These are phyloP conservation scores for Anaeromyces robustus DNA, from an alignment of 192 early-diverging fungal genomes.

Conservation along the genomic window DNA sequence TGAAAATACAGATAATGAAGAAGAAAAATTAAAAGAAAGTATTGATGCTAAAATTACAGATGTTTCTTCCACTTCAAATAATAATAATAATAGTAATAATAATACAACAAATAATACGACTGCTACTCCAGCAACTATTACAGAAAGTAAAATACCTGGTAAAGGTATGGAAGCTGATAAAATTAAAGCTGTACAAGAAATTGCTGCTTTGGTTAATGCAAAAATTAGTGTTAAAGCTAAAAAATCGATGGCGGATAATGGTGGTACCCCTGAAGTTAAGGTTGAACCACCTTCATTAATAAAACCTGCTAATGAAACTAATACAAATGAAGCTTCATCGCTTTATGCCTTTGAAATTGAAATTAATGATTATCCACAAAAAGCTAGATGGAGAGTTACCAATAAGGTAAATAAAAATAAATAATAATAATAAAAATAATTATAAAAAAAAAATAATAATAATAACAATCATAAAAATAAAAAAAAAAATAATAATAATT, in stretches of 20 bases:
- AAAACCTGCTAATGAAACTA: neutral
- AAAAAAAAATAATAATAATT: neutral
- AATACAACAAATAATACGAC: constrained; percentile 17
- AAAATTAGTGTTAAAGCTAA: constrained; percentile 26
- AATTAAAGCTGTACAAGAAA: constrained; percentile 36
- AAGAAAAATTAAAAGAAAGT: constrained; percentile 38
- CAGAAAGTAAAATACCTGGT: neutral
- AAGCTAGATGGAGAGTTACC: constrained; percentile 88
- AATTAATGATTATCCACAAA: constrained; percentile 95
- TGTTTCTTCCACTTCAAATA: neutral
- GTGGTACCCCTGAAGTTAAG: constrained; percentile 4
- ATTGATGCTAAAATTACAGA: neutral
- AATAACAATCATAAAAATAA: neutral
- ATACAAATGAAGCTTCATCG: constrained; percentile 20
- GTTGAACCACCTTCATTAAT: neutral
- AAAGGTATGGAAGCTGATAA: constrained; percentile 14
- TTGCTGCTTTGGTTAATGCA: constrained; percentile 36
- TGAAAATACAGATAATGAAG: constrained; percentile 41
- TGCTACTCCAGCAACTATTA: constrained; percentile 10
- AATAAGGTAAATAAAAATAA: constrained; percentile 32
- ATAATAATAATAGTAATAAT: constrained; percentile 8
- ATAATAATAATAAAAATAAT: neutral
- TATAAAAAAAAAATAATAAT: neutral
- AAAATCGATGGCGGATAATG: constrained; percentile 3
- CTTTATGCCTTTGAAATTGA: constrained; percentile 60